A percentile compares a stretch with the other conserved stretches of the same genome.
Conservation (phyloP, 306 rosid genomes). For the Potentilla sterilis region DNA sequence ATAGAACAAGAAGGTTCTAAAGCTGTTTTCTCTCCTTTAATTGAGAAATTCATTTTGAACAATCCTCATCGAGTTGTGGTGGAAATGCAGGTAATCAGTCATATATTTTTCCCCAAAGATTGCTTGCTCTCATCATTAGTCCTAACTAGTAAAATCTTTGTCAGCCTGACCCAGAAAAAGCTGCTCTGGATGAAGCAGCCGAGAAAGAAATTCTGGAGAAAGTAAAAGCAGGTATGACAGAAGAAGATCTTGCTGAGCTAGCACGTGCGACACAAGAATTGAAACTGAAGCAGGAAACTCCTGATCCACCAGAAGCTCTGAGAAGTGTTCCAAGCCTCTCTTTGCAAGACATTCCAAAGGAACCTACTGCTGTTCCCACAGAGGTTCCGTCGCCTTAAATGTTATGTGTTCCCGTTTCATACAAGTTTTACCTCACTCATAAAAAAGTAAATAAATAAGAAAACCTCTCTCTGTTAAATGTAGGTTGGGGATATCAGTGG, state of each 20-base stretch:
- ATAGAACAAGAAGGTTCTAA: conserved; percentile 81
- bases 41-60: conserved; percentile 79
- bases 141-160: conserved; percentile 26
- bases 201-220: conserved; percentile 73
- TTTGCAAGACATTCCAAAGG: conserved; percentile 88
- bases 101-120: conserved; percentile 4
- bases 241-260: conserved; percentile 85
- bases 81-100: conserved; percentile 84
- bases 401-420: conserved; percentile 14
- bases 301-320: conserved; percentile 95
- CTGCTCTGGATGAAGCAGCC: conserved; percentile 75
- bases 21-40: conserved; percentile 86
- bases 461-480: conserved; percentile 30
- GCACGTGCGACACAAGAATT: conserved; percentile 84
- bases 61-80: conserved; percentile 83
- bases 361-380: conserved; percentile 70
- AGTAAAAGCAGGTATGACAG: conserved; percentile 78
- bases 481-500: conserved; percentile 81
- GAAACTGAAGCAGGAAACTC: conserved; percentile 87
- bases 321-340: conserved; percentile 92
- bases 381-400: conserved; percentile 48
- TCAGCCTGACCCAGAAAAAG: conserved; percentile 95
- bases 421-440: conserved; percentile 24
- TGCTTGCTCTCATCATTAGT: background rate
- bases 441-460: background rate